Evolutionary conservation across 371 early-diverging fungal species (phyloP).

Genomic region (Apophysomyces sp.): DNA sequence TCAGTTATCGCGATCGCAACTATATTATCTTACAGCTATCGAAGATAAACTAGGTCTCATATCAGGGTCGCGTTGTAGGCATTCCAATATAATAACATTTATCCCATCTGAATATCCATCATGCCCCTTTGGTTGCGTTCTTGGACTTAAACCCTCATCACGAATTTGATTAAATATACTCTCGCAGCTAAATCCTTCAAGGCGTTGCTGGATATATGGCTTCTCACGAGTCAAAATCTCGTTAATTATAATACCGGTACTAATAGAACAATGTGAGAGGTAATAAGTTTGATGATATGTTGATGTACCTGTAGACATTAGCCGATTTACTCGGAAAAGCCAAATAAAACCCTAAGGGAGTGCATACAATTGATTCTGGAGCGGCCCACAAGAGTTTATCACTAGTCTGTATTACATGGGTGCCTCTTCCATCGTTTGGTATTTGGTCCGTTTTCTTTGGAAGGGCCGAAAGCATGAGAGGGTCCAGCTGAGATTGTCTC

Average conservation of each 20-base stretch:
- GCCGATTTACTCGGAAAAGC: conserved; percentile 34
- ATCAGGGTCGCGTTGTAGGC: conserved; percentile 27
- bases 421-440: not conserved
- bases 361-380: conserved; percentile 38
- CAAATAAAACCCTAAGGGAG: conserved; percentile 24
- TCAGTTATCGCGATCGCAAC: not conserved
- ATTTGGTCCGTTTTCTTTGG: conserved; percentile 5
- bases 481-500: conserved; percentile 26
- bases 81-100: conserved; percentile 36
- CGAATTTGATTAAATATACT: conserved; percentile 26
- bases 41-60: conserved; percentile 35
- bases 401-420: not conserved
- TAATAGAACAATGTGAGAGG: not conserved
- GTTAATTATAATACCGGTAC: conserved; percentile 51
- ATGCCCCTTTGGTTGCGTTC: conserved; percentile 17
- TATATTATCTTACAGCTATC: conserved; percentile 15
- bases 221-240: conserved; percentile 45
- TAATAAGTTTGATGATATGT: not conserved
- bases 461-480: conserved; percentile 4
- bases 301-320: conserved; percentile 38
- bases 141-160: conserved; percentile 23
- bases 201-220: conserved; percentile 29
- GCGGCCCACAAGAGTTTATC: conserved; percentile 42
- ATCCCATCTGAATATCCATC: conserved; percentile 41
- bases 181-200: conserved; percentile 9